These are phyloP conservation scores for Lentinula sp. DNA, from an alignment of 768 basidiomycete genomes.

Conservation along the genomic window DNA sequence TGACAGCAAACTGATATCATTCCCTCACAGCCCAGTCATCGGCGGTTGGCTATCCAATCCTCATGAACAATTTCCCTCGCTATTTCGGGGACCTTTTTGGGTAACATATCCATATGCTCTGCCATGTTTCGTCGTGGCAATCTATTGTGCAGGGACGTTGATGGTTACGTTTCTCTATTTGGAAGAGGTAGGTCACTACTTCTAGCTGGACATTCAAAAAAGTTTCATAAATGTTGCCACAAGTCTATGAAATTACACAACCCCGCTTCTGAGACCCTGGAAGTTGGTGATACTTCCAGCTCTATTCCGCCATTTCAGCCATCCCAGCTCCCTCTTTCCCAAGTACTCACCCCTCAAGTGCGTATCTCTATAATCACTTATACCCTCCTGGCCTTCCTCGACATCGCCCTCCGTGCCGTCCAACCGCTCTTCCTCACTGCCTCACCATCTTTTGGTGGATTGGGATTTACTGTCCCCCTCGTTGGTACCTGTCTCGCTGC, in stretches of 20 bases:
- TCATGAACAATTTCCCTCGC: constrained; percentile 37
- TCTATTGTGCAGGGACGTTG: not conserved
- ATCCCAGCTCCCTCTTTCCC: not conserved
- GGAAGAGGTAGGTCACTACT: not conserved
- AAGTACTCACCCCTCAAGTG: constrained; percentile 6
- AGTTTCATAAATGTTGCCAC: not conserved
- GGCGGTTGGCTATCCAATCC: constrained; percentile 47
- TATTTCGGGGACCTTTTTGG: constrained; percentile 40
- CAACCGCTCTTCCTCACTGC: constrained; percentile 55
- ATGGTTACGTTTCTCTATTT: not conserved
- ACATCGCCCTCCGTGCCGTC: constrained; percentile 24
- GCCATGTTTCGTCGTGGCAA: constrained; percentile 24
- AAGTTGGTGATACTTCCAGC: not conserved
- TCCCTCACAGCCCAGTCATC: constrained; percentile 29
- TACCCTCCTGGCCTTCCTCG: constrained; percentile 4
- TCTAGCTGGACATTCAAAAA: not conserved
- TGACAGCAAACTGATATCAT: not conserved
- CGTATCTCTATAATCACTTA: constrained; percentile 2
- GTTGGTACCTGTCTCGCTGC: constrained; percentile 51
- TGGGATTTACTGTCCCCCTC: constrained; percentile 43
- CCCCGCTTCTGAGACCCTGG: not conserved
- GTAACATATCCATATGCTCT: constrained; percentile 50
- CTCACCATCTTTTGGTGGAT: constrained; percentile 48
- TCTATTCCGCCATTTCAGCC: not conserved
- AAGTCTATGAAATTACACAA: not conserved